Base-by-base conservation (phyloP, 306 rosid genomes). In the Lablab purpureus region DNA sequence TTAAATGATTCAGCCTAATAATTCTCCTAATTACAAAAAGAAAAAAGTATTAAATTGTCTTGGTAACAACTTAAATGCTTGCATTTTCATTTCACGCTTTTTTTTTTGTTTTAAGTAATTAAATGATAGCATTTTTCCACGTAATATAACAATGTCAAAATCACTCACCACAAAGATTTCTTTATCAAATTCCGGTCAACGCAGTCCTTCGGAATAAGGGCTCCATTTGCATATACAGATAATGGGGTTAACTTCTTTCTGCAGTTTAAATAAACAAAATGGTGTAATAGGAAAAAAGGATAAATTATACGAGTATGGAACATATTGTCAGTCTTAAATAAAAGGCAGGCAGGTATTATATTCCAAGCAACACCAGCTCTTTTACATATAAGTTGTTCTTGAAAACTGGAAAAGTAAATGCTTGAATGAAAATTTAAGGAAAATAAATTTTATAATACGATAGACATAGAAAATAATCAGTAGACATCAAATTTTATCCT, bases 141-240 rank as follows among this genome's bases (percentile, higher is more conserved):
- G 47, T 60, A 50, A 58, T 73, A 66, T 59, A 78, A 56, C 68
- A 80, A 40, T 10, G 32, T 37, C 40, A 75, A 74, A 67, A 72
- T 60, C 15, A 81, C 97, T 88, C 84, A 94, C 99, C 99, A 92
- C 75, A 83, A 30, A 81, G 86, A 89, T 74, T 89, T 94, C 79
- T 89, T 88, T 40, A 94, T 87, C 81, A 91, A 78, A 85, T 89
- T 86, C 65, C 90, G 85, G 85, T 89, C 97, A 76, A 85, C 37
- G 9, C 85, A 62, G 58, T 92, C 95, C 89, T 92, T 94, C 17
- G 95, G 86, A 59, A 86, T 59, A 70, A 88, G 77, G 46, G 97
- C 87, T 56, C 97, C 97, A 78, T 89, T 91, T 55, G 98, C 97
- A 91, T 86, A 88, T 63, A 94, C 95, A 37, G 96, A 90, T 72